Base-by-base conservation (phyloP, 2,329 filamentous ascomycete genomes). In the Fusarium sp. region DNA sequence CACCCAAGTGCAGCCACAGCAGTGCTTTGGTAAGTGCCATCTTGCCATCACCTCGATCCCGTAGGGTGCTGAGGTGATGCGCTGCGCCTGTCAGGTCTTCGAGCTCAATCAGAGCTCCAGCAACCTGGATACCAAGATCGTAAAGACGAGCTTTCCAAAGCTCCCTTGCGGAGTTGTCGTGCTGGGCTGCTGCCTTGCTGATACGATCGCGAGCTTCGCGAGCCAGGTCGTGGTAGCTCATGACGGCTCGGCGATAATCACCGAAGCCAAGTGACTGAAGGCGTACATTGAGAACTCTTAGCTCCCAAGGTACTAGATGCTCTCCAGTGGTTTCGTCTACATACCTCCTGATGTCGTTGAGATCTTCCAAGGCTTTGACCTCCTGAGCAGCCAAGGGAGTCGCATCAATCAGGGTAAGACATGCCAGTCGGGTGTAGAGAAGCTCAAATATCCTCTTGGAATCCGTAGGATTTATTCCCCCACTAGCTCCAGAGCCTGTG, bases 191-290 rank as follows among this genome's bases (percentile, higher is more conserved):
- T 1, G 89, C 87, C 38, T 83, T 85, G 24, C 84, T 82, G 10
- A 94, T 85, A 64, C 88, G 87, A 5, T 85, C 84, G 24, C 95
- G 87, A 5, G 94, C 94, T 81, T 97, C 94, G 14, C 93, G 84
- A 0, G 92, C 95, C 5, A 98, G 87, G 72, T 98, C 95, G 80
- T 98, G 97, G 80, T 97, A 94, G 50, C 93, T 93, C 87, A 96
- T 96, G 65, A 99, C 92, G 8, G 94, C 93, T 70, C 95, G 89
- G 9, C 96, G 88, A 56, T 92, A 90, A 82, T 99, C 96, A 8
- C 92, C 92, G 73, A 96, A 97, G 2, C 94, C 94, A 51, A 98
- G 89, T 0, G 94, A 94, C 75, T 97, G 94, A 26, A 98, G 87
- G 4, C 95, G 89, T 14, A 98, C 93, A 12, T 92, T 91, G 22